Percentiles rank a stretch among this genome's conserved stretches.
These are phyloP conservation scores for Termitomyces sp. DNA, from an alignment of 768 basidiomycete genomes.

Conservation along the genomic window DNA sequence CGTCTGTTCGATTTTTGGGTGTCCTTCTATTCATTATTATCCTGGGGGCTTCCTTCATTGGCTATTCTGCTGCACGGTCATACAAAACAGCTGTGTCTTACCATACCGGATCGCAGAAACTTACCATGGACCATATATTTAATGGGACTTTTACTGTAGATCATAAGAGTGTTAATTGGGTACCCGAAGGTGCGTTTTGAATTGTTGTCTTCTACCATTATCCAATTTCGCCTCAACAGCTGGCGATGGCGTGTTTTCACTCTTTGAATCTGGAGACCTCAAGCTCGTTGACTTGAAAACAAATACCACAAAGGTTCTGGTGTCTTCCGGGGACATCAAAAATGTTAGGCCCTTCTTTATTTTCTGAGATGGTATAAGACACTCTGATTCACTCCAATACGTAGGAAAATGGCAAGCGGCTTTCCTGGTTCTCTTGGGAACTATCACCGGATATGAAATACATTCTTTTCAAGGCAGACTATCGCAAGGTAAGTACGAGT, in stretches of 20 bases:
- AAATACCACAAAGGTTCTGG: slow-evolving; percentile 63
- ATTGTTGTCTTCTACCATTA: background rate
- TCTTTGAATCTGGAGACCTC: slow-evolving; percentile 60
- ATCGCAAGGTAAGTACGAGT: slow-evolving; percentile 55
- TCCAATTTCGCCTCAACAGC: slow-evolving; percentile 43
- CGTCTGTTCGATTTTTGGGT: slow-evolving; percentile 61
- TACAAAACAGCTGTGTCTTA: slow-evolving; percentile 60
- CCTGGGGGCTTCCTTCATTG: slow-evolving; percentile 61
- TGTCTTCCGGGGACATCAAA: slow-evolving; percentile 55
- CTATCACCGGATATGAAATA: slow-evolving; percentile 91
- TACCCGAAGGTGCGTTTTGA: slow-evolving; percentile 74
- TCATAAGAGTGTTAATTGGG: slow-evolving; percentile 67
- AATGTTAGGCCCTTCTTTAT: slow-evolving; percentile 47
- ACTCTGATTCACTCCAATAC: background rate
- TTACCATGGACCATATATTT: slow-evolving; percentile 89
- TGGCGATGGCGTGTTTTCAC: slow-evolving; percentile 90
- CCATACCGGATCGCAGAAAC: slow-evolving; percentile 54
- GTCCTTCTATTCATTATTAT: slow-evolving; percentile 59
- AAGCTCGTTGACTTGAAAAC: slow-evolving; percentile 79
- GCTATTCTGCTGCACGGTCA: slow-evolving; percentile 71
- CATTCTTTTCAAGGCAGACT: slow-evolving; percentile 76
- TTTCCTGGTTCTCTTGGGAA: slow-evolving; percentile 66
- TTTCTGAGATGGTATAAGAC: background rate
- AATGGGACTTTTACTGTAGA: slow-evolving; percentile 79
- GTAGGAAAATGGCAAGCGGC: slow-evolving; percentile 52